phyloP scores from a whole-genome alignment of 805 yeast genomes.

The Sungouiella blattae region DNA sequence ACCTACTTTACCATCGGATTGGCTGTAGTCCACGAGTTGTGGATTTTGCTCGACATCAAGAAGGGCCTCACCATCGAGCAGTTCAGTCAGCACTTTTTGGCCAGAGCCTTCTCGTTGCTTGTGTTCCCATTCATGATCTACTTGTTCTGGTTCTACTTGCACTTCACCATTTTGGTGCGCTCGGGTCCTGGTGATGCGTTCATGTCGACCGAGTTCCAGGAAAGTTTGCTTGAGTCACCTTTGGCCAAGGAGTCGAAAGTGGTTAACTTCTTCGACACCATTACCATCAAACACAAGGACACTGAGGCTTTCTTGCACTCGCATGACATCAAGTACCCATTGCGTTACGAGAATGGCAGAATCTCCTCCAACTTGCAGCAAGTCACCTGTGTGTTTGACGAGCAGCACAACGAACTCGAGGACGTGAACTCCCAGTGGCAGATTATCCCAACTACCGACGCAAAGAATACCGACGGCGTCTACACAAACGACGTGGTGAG shows the following conservation, averaged over 20 bases:
- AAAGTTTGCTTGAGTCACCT: conserved; percentile 80
- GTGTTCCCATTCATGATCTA: conserved; percentile 79
- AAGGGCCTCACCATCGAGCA: conserved; percentile 58
- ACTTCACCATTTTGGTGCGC: conserved; percentile 71
- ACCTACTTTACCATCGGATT: conserved; percentile 84
- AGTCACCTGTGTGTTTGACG: conserved; percentile 66
- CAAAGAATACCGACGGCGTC: conserved; percentile 33
- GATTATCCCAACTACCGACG: conserved; percentile 59
- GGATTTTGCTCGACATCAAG: conserved; percentile 77
- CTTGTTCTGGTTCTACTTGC: conserved; percentile 87
- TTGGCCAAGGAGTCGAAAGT: conserved; percentile 66
- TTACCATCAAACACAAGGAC: conserved; percentile 77
- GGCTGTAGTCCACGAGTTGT: conserved; percentile 81
- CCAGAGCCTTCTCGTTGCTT: conserved; percentile 69
- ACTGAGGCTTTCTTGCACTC: conserved; percentile 83
- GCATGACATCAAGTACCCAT: conserved; percentile 70
- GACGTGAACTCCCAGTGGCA: conserved; percentile 83
- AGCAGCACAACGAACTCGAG: conserved; percentile 23
- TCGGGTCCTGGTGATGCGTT: conserved; percentile 96
- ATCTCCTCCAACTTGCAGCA: conserved; percentile 93
- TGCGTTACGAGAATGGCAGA: conserved; percentile 95
- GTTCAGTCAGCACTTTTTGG: conserved; percentile 65
- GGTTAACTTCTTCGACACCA: conserved; percentile 69
- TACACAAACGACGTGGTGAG: conserved; percentile 72
- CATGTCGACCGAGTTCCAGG: conserved; percentile 96